phyloP scores from a whole-genome alignment of 352 stramenopile species.

The Pythium aquatile region DNA sequence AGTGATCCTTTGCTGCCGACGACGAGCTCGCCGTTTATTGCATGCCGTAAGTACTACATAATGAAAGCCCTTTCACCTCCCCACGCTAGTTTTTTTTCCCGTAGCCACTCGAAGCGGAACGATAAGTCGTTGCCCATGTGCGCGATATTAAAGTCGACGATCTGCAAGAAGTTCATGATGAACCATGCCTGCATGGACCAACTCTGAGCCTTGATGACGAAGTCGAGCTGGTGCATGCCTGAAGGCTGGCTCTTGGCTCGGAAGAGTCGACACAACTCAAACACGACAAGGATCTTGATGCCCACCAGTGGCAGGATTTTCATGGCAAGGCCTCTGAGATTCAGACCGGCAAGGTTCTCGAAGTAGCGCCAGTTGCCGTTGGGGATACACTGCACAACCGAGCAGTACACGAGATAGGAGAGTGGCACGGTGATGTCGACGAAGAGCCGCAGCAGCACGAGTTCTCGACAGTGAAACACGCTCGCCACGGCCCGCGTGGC shows the following conservation, averaged over 20 bases:
- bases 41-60: neutral
- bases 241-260: neutral
- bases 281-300: neutral
- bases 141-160: neutral
- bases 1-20: neutral
- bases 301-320: neutral
- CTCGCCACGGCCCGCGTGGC: slow-evolving; percentile 1
- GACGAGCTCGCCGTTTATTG: neutral
- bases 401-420: slow-evolving; percentile 11
- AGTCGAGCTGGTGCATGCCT: slow-evolving; percentile 12
- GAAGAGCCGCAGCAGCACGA: slow-evolving; percentile 19
- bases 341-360: neutral
- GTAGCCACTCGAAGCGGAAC: slow-evolving; percentile 21
- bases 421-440: slow-evolving; percentile 19
- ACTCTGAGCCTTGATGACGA: slow-evolving; percentile 7
- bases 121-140: slow-evolving; percentile 23
- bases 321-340: neutral
- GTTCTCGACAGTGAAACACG: slow-evolving; percentile 18
- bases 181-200: slow-evolving; percentile 21
- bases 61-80: neutral
- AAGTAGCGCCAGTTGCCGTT: slow-evolving; percentile 1
- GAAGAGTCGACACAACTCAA: neutral
- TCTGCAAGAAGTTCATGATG: neutral
- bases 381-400: neutral
- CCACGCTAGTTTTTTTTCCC: neutral